phyloP scores from a whole-genome alignment of 2,329 filamentous ascomycete genomes.

The Penicillium sp. region DNA sequence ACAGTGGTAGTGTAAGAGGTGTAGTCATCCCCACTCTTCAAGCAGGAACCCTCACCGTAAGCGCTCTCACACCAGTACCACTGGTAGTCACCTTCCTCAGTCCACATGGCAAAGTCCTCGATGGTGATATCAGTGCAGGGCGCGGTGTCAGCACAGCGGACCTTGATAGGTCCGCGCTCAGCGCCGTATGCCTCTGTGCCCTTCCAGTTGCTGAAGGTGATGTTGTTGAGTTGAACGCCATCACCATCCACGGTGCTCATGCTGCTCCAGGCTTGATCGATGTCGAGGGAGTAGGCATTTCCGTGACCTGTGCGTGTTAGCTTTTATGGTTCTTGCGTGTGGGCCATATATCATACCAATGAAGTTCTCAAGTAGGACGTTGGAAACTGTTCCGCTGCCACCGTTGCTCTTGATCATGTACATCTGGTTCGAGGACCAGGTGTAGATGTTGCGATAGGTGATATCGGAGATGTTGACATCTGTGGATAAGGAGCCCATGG shows the following conservation, averaged over 20 bases:
- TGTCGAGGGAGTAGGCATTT: slow-evolving; percentile 59
- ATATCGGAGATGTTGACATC: slow-evolving; percentile 54
- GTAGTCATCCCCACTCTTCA: slow-evolving; percentile 31
- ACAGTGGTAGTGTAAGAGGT: slow-evolving; percentile 20
- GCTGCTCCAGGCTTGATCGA: slow-evolving; percentile 56
- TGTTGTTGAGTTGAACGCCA: slow-evolving; percentile 55
- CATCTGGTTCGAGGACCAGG: slow-evolving; percentile 62
- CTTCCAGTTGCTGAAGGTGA: slow-evolving; percentile 58
- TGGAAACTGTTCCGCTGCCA: slow-evolving; percentile 54
- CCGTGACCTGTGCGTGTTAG: slow-evolving; percentile 45
- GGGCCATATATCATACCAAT: slow-evolving; percentile 35
- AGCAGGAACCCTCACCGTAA: slow-evolving; percentile 50
- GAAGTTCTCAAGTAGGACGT: slow-evolving; percentile 57
- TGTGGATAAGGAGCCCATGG: slow-evolving; percentile 56
- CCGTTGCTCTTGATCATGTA: slow-evolving; percentile 64
- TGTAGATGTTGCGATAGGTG: slow-evolving; percentile 59
- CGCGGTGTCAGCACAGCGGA: slow-evolving; percentile 51
- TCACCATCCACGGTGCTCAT: slow-evolving; percentile 45
- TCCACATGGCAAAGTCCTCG: slow-evolving; percentile 52
- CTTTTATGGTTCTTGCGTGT: not conserved
- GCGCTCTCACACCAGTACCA: slow-evolving; percentile 50
- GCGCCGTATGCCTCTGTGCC: slow-evolving; percentile 53
- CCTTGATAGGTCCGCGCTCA: slow-evolving; percentile 54
- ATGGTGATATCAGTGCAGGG: slow-evolving; percentile 57
- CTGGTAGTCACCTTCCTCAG: slow-evolving; percentile 25